phyloP scores from a whole-genome alignment of 2,329 filamentous ascomycete genomes.

The Trichoderma lentiforme region DNA sequence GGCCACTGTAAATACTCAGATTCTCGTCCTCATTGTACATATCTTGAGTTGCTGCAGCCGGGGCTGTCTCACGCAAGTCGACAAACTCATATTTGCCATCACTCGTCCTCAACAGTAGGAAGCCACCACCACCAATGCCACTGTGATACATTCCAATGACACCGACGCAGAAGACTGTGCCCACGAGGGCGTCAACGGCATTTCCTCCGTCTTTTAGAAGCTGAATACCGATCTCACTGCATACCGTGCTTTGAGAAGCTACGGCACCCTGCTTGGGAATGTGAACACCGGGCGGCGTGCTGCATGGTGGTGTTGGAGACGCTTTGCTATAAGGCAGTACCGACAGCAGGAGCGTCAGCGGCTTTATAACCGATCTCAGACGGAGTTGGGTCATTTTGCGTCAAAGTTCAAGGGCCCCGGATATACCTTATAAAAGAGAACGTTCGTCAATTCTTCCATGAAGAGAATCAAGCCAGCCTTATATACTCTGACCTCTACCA shows the following conservation, averaged over 20 bases:
- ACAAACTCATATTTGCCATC: slow-evolving; percentile 73
- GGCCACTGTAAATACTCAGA: slow-evolving; percentile 63
- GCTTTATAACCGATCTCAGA: neutral
- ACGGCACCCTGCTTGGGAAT: slow-evolving; percentile 50
- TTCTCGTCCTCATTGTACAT: slow-evolving; percentile 73
- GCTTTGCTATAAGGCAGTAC: neutral
- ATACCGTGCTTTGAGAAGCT: slow-evolving; percentile 57
- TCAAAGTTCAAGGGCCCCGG: neutral
- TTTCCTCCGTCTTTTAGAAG: slow-evolving; percentile 60
- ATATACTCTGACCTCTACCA: neutral
- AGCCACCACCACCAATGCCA: slow-evolving; percentile 76
- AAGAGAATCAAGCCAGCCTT: neutral
- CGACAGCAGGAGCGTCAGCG: neutral
- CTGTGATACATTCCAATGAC: slow-evolving; percentile 63
- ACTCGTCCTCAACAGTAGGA: slow-evolving; percentile 65
- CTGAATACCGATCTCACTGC: slow-evolving; percentile 56
- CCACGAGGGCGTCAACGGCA: slow-evolving; percentile 64
- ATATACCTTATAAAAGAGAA: neutral
- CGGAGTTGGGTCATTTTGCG: slow-evolving; percentile 3
- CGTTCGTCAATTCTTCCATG: neutral
- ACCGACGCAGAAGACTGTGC: slow-evolving; percentile 62
- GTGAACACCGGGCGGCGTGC: neutral
- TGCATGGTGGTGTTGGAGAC: slow-evolving; percentile 7
- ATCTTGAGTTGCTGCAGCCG: slow-evolving; percentile 70
- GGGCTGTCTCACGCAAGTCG: slow-evolving; percentile 82